Base-by-base conservation (phyloP, 768 basidiomycete genomes). In the Podaxis sp. region DNA sequence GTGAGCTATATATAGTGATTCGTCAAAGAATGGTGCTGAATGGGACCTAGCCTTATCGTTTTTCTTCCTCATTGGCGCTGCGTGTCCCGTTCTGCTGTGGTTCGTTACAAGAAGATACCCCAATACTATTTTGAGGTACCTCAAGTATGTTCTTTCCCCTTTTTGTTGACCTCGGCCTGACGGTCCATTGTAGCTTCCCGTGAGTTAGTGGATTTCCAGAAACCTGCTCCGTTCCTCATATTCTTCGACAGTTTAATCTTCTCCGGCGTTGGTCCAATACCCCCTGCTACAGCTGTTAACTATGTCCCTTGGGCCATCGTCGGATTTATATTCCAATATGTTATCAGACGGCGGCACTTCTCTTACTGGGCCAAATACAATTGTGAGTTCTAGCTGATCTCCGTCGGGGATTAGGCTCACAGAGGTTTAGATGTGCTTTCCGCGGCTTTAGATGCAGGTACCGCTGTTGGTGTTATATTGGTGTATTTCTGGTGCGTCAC, bases 261-360 rank as follows among this genome's bases (percentile, higher is more conserved):
- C 69, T 82, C 83, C 28, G 93, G 90, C 2, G 82, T 88, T 3
- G 75, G 77, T 22, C 75, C 77, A 58, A 91, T 95, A 52, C 94
- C 94, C 0, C 92, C 93, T 8, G 92, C 92, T 12, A 91, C 87
- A 0, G 89, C 92, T 2, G 81, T 94, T 68, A 96, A 96, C 73
- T 96, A 89, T 69, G 81, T 93, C 2, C 87, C 89, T 2, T 94
- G 89, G 89, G 84, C 88, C 71, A 76, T 86, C 57, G 79, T 88
- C 30, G 86, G 87, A 17, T 93, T 93, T 70, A 74, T 92, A 28
- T 94, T 95, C 76, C 92, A 91, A 67, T 89, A 80, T 68, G 67
- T 87, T n/a, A 79, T 89, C 40, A 80, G 90, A 65, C 76, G 86
- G 73, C 82, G 82, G 64, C 78, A 87, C 69, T 91, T 91, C 70